phyloP scores from a whole-genome alignment of 2,329 filamentous ascomycete genomes.

The Aspergillus spinulosporus region DNA sequence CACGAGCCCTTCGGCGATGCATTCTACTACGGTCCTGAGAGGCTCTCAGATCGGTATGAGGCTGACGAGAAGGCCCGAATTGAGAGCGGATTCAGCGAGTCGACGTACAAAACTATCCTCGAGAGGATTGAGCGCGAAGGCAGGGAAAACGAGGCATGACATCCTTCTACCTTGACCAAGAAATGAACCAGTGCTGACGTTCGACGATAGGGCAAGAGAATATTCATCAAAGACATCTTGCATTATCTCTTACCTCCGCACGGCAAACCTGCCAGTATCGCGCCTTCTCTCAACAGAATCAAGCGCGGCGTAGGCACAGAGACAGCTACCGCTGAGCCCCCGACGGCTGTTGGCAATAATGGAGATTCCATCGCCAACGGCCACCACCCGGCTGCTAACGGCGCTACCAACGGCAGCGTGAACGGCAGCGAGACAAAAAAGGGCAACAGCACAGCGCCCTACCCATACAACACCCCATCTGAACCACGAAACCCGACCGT shows the following conservation, averaged over 20 bases:
- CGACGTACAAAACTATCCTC: constrained; percentile 64
- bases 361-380: constrained; percentile 25
- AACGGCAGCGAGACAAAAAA: constrained; percentile 2
- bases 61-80: constrained; percentile 58
- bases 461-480: constrained; percentile 58
- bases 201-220: constrained; percentile 70
- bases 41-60: constrained; percentile 76
- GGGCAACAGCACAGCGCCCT: constrained; percentile 39
- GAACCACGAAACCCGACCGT: constrained; percentile 81
- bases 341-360: constrained; percentile 22
- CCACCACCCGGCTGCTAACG: constrained; percentile 11
- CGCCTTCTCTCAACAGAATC: constrained; percentile 67
- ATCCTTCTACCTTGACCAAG: constrained; percentile 2
- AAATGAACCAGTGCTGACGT: constrained; percentile 42
- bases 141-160: constrained; percentile 56
- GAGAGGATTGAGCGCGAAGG: constrained; percentile 71
- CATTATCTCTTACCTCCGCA: constrained; percentile 84
- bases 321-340: constrained; percentile 22
- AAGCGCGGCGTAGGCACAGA: constrained; percentile 62
- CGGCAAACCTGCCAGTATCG: constrained; percentile 66
- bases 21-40: constrained; percentile 93
- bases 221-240: constrained; percentile 98
- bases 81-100: constrained; percentile 46
- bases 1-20: constrained; percentile 97
- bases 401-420: neutral